phyloP scores from a whole-genome alignment of 768 basidiomycete genomes.

The Termitomyces sp. region DNA sequence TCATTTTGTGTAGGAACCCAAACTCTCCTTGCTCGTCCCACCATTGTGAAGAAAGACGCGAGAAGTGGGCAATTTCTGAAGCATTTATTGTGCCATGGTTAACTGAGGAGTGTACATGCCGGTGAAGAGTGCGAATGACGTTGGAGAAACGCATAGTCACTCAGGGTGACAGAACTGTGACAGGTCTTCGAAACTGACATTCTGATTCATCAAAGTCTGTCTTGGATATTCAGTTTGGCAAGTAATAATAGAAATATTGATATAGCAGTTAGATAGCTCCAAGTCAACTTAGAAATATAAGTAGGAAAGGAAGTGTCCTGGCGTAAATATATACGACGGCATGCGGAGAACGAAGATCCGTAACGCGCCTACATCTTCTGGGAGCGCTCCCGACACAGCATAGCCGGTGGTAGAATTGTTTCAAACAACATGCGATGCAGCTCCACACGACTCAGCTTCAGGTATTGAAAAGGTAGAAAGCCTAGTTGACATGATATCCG shows the following conservation, averaged over 20 bases:
- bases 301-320: not conserved
- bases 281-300: not conserved
- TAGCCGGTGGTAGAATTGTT: not conserved
- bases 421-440: not conserved
- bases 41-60: slow-evolving; percentile 76
- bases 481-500: slow-evolving; percentile 4
- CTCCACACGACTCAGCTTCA: not conserved
- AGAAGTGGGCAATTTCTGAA: slow-evolving; percentile 80
- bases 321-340: not conserved
- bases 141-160: slow-evolving; percentile 14
- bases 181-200: too few relatives aligned
- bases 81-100: slow-evolving; percentile 50
- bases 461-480: slow-evolving; percentile 1
- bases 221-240: not conserved
- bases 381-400: not conserved
- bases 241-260: too few relatives aligned
- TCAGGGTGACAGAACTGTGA: not conserved
- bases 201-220: not conserved
- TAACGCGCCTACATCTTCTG: not conserved
- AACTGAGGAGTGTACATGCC: slow-evolving; percentile 9
- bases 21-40: slow-evolving; percentile 95
- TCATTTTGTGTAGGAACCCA: slow-evolving; percentile 87
- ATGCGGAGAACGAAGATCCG: not conserved
- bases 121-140: slow-evolving; percentile 11
- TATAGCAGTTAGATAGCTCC: too few relatives aligned